Percentiles rank a stretch among this genome's conserved stretches.
These are phyloP conservation scores for Chaetomium fimeti DNA, from an alignment of 495 filamentous ascomycete genomes.

Conservation along the genomic window DNA sequence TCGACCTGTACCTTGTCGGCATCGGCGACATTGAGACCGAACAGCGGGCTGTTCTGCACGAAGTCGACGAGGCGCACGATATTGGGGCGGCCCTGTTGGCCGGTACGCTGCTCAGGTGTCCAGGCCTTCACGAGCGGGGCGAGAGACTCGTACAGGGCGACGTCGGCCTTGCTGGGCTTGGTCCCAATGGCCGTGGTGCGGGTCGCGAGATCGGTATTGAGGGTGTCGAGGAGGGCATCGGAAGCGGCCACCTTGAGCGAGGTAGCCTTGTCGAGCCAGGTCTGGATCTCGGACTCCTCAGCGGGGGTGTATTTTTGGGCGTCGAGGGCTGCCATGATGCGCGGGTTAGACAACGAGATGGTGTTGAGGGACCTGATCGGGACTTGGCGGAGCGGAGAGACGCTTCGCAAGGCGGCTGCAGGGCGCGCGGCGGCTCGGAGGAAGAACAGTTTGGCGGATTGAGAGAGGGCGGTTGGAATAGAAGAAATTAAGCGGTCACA, in stretches of 20 bases:
- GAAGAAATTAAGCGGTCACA: neutral
- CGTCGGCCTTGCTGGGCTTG: constrained; percentile 88
- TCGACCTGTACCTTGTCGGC: constrained; percentile 80
- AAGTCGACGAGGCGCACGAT: constrained; percentile 92
- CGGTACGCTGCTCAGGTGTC: constrained; percentile 84
- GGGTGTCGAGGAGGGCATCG: constrained; percentile 65
- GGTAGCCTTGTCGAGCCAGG: constrained; percentile 76
- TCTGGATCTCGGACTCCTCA: constrained; percentile 80
- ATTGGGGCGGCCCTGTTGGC: constrained; percentile 84
- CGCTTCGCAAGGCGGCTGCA: constrained; percentile 46
- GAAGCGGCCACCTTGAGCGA: constrained; percentile 61
- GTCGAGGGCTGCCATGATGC: constrained; percentile 63
- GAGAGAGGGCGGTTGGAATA: neutral
- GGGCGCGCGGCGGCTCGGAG: constrained; percentile 40
- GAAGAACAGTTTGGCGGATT: constrained; percentile 51
- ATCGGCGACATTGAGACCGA: constrained; percentile 67
- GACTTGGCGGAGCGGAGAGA: constrained; percentile 31
- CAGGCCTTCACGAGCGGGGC: constrained; percentile 76
- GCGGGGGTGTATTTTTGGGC: constrained; percentile 65
- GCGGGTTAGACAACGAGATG: constrained; percentile 25
- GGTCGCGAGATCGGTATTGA: constrained; percentile 83
- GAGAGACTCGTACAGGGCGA: constrained; percentile 78
- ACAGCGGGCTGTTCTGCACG: constrained; percentile 82
- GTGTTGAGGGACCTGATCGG: constrained; percentile 25
- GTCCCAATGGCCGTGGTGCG: constrained; percentile 86